Evolutionary conservation across 768 basidiomycete genomes (phyloP).

Genomic region (Pleurotus tuber-regium): DNA sequence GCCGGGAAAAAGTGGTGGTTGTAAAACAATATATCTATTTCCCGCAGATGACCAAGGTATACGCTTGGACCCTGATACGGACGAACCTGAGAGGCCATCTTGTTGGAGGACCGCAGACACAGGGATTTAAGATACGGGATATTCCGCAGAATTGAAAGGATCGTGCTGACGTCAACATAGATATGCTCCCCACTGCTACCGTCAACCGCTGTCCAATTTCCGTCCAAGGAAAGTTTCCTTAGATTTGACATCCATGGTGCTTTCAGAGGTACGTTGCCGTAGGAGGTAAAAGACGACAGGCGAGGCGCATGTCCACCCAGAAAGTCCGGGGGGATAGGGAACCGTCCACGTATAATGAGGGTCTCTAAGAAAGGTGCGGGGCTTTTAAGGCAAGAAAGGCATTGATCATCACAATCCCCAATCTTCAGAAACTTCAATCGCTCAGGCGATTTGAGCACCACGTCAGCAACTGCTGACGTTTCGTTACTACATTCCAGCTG

Average conservation of each 20-base stretch:
- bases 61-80: no score
- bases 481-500: not conserved
- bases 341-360: not conserved
- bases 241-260: not conserved
- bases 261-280: not conserved
- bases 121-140: not conserved
- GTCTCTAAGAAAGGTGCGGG: not conserved
- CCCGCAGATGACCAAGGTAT: no score
- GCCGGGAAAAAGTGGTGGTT: no score
- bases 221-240: not conserved
- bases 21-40: no score
- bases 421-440: no score
- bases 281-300: not conserved
- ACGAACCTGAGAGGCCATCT: no score
- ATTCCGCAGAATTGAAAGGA: not conserved
- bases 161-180: not conserved
- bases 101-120: no score
- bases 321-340: not conserved
- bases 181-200: not conserved
- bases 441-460: not conserved
- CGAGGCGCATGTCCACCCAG: not conserved
- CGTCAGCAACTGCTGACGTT: not conserved
- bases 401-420: no score
- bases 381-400: not conserved
- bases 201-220: not conserved